Evolutionary conservation across 2,329 filamentous ascomycete genomes (phyloP), one percentile per base, ranked within the genome.

Genomic region (Rhynchosporium graminicola): DNA sequence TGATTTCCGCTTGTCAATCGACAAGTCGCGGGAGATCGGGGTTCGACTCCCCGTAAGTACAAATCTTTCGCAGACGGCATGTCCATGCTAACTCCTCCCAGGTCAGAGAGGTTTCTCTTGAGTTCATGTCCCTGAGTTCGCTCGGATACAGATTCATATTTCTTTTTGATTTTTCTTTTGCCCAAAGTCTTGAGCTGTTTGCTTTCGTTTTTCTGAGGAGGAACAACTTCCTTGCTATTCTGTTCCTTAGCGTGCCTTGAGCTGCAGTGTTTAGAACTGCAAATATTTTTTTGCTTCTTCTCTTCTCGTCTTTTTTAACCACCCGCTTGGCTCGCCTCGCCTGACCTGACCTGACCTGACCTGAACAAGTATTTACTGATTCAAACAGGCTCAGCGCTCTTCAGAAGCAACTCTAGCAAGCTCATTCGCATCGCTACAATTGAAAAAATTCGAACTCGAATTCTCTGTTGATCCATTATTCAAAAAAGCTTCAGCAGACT

Each of bases 381-480:
- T 31, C 40, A 36, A 56, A 28, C 68, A 85, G 82, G 80, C 84
- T 63, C 86, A 90, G 75, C 84, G 92, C 63, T 93, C 91, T 29
- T 93, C 95, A 8, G 95, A 99, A 77, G 89, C 91, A n/a, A 99
- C 95, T 0, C 81, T 99, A 5, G 95, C 91, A 3, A 88, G 91
- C 0, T 95, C 91, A 0, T 98, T 98, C 75, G 86, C 89, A 47
- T 88, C 93, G 20, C 75, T 99, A 60, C 92, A 97, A 74, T 82
- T 98, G 70, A 99, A 99, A 78, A 99, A 98, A 77, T 93, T 99
- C 72, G 95, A 99, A 71, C 83, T 98, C 50, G 95, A 99, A 73
- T 97, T 99, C 68, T 88, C 93, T 0, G 94, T 99, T 4, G 95
- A 99, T 73, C 95, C 95, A 2, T 79, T 99, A n/a, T 99, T 99